Evolutionary conservation across 148 eudicot genomes (phyloP).

Genomic region (Pouteria glomerata): DNA sequence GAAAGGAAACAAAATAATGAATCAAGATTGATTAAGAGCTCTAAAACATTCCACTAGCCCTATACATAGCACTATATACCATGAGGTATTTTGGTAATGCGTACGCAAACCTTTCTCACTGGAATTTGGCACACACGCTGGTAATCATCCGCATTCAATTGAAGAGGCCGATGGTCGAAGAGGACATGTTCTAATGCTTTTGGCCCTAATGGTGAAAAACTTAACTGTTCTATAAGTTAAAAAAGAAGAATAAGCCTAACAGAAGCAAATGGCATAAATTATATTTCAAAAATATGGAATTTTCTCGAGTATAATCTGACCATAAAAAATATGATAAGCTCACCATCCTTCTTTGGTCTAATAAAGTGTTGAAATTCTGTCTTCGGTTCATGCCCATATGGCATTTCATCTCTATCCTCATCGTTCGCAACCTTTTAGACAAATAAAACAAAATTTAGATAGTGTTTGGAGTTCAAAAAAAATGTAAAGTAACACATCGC

Average conservation of each 20-base stretch:
- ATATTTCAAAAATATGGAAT: too few relatives aligned
- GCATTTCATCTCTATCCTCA: slow-evolving; percentile 53
- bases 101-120: slow-evolving; percentile 47
- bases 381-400: slow-evolving; percentile 34
- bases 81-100: too few relatives aligned
- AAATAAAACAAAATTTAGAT: background rate
- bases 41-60: too few relatives aligned
- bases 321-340: background rate
- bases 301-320: background rate
- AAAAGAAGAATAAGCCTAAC: background rate
- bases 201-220: slow-evolving; percentile 12
- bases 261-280: background rate
- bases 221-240: slow-evolving; percentile 29
- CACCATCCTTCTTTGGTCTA: slow-evolving; percentile 54
- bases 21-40: too few relatives aligned
- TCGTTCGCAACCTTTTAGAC: slow-evolving; percentile 64
- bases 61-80: background rate
- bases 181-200: slow-evolving; percentile 16
- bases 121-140: slow-evolving; percentile 66
- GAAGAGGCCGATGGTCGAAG: slow-evolving; percentile 64
- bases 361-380: slow-evolving; percentile 65
- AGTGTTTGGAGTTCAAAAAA: too few relatives aligned
- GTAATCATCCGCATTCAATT: slow-evolving; percentile 59
- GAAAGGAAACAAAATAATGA: too few relatives aligned
- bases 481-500: background rate